Percentiles rank a stretch among this genome's conserved stretches.
Evolutionary conservation across 257 asterid genomes (phyloP).

Genomic region (Handroanthus guayacan): DNA sequence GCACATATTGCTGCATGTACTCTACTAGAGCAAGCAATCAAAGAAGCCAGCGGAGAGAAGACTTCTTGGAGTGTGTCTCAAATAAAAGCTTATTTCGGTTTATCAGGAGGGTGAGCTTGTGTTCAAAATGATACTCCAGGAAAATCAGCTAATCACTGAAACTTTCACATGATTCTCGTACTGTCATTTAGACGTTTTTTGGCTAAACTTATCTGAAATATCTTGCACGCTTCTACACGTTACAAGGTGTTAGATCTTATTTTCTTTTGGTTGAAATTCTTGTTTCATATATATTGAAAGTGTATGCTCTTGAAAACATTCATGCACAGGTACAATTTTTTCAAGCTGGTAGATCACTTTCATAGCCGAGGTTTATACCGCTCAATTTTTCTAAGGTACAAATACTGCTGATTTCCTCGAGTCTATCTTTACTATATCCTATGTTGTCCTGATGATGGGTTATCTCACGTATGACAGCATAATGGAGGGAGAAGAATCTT

Average conservation of each 20-base stretch:
- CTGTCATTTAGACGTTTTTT: not conserved
- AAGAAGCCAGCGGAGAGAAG: conserved; percentile 78
- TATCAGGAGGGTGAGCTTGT: conserved; percentile 90
- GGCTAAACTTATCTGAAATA: not conserved
- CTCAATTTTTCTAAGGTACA: conserved; percentile 72
- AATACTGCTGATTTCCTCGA: conserved; percentile 12
- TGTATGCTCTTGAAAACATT: conserved; percentile 19
- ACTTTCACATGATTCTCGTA: conserved; percentile 7
- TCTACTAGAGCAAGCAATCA: conserved; percentile 86
- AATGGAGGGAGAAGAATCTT: conserved; percentile 96
- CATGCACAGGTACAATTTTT: conserved; percentile 77
- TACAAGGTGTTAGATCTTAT: not conserved
- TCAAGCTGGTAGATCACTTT: conserved; percentile 74
- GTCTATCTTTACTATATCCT: conserved; percentile 1
- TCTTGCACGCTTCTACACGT: too few relatives aligned
- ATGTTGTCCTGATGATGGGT: conserved; percentile 3
- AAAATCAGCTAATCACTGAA: not conserved
- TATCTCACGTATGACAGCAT: conserved; percentile 55
- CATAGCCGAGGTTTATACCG: conserved; percentile 88
- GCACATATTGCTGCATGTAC: conserved; percentile 96
- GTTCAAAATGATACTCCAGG: not conserved
- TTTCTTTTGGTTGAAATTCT: conserved; percentile 6
- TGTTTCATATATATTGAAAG: not conserved
- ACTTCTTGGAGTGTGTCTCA: conserved; percentile 90
- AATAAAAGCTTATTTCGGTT: conserved; percentile 87